Evolutionary conservation across 352 stramenopile species (phyloP).

Genomic region (Paralagenidium karlingii): DNA sequence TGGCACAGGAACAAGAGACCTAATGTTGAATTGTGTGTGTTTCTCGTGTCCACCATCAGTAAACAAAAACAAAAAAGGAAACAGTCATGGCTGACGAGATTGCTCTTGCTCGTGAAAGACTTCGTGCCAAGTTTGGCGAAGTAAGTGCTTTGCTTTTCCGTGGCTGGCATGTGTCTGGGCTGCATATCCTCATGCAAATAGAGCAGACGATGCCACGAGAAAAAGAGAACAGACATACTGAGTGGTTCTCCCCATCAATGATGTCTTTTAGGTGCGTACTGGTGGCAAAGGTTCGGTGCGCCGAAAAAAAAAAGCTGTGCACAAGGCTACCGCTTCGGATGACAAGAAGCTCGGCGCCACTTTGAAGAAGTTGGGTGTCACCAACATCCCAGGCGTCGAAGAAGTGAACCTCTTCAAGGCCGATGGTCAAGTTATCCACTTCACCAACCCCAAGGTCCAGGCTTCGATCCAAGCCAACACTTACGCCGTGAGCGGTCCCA

Average conservation of each 20-base stretch:
- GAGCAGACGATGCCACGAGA: background rate
- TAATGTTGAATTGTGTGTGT: no score
- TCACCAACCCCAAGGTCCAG: conserved; percentile 96
- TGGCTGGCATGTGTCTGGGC: background rate
- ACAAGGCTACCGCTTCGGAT: conserved; percentile 89
- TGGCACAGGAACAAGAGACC: no score
- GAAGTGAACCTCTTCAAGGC: conserved; percentile 99
- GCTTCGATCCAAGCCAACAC: conserved; percentile 97
- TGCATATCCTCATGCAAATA: no score
- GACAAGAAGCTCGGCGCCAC: conserved; percentile 96
- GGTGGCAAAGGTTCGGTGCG: conserved; percentile 93
- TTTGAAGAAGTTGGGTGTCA: conserved; percentile 98
- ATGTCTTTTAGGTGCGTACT: conserved; percentile 58
- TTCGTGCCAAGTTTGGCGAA: conserved; percentile 79
- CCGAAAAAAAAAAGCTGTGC: conserved; percentile 93
- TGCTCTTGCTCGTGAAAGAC: conserved; percentile 74
- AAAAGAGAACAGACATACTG: background rate
- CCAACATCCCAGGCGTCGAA: conserved; percentile 96
- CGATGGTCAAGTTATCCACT: conserved; percentile 98
- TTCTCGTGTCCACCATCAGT: no score
- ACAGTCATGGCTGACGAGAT: conserved; percentile 87
- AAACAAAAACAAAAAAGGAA: no score
- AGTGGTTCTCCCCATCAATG: background rate
- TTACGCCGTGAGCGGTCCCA: conserved; percentile 93
- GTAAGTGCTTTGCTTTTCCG: conserved; percentile 8